Base-by-base conservation (phyloP, 2,329 filamentous ascomycete genomes). In the Scleromitrula shiraiana region DNA sequence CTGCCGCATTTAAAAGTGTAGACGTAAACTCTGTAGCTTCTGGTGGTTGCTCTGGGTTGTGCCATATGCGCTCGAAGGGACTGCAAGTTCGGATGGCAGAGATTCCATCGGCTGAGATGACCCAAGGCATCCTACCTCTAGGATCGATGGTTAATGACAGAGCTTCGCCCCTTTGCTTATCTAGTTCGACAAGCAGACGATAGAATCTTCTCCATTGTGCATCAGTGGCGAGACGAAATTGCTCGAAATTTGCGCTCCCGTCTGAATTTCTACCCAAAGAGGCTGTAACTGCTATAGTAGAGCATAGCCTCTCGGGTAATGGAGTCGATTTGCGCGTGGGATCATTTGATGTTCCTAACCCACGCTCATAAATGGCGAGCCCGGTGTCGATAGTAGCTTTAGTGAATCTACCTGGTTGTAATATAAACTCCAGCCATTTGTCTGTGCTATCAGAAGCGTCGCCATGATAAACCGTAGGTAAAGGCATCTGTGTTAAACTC, bases 201-300 rank as follows among this genome's bases (percentile, higher is more conserved):
- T 89, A 95, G 66, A 95, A 95, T 42, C 86, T 80, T 53, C 85
- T 81, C 93, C 93, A 98, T 64, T 95, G 89, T 9, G 78, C 75
- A 61, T 93, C 85, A 45, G 84, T 82, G 26, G 87, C 82, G 27
- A 74, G 70, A 49, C 85, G 77, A 63, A 90, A 93, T 49, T 82
- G 76, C 20, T 85, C 80, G 57, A 87, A 88, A 59, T 94, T 85
- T 66, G 87, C 79, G 23, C 76, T 76, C 12, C 80, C 80, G 12
- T 79, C 74, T 8, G 78, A 69, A 24, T 70, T 72, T 46, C 79
- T 80, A 37, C 78, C 75, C 29, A 90, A 69, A 1, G 77, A 74
- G 12, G 86, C 80, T 9, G 84, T 85, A 6, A 80, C 77, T 14
- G 82, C 79, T 29, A 95, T 74, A 1, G 85, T 79, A 5, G 78